phyloP scores from a whole-genome alignment of 2,329 filamentous ascomycete species.

The Sporothrix euskadiensis region DNA sequence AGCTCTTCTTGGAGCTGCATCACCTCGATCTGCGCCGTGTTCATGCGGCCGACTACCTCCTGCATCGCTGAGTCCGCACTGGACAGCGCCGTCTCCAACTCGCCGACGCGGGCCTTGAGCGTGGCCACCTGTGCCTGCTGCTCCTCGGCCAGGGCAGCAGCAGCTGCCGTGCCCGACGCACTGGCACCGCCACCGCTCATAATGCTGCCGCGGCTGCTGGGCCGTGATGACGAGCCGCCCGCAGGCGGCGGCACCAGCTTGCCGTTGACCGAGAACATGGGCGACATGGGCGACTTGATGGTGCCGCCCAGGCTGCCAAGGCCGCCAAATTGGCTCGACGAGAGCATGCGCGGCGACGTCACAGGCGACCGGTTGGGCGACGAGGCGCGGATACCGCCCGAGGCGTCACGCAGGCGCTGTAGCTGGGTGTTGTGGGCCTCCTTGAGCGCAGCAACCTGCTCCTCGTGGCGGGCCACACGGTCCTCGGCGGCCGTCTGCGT shows the following conservation, averaged over 20 bases:
- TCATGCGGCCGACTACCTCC: slow-evolving; percentile 80
- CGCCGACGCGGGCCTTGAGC: slow-evolving; percentile 75
- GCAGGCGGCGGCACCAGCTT: slow-evolving; percentile 29
- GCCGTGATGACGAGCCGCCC: slow-evolving; percentile 23
- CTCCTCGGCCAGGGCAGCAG: slow-evolving; percentile 39
- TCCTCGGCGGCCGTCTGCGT: slow-evolving; percentile 88
- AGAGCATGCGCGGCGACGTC: slow-evolving; percentile 52
- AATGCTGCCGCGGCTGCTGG: slow-evolving; percentile 46
- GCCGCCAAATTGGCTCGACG: slow-evolving; percentile 34
- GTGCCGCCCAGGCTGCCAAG: not conserved
- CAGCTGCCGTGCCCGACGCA: not conserved
- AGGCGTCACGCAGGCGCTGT: slow-evolving; percentile 64
- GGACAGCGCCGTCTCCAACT: slow-evolving; percentile 78
- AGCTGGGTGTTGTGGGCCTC: slow-evolving; percentile 78
- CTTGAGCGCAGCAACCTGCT: slow-evolving; percentile 73
- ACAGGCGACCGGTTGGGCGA: slow-evolving; percentile 31
- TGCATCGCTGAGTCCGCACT: slow-evolving; percentile 81
- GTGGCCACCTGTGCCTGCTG: slow-evolving; percentile 73
- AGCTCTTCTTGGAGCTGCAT: slow-evolving; percentile 73
- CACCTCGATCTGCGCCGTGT: slow-evolving; percentile 78
- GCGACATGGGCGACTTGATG: slow-evolving; percentile 62
- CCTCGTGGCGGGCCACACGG: slow-evolving; percentile 78
- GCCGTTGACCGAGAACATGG: slow-evolving; percentile 55
- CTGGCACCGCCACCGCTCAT: slow-evolving; percentile 41
- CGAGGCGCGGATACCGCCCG: slow-evolving; percentile 32